Evolutionary conservation across 2,329 filamentous ascomycete genomes (phyloP).

Genomic region (Madurella fahalii): DNA sequence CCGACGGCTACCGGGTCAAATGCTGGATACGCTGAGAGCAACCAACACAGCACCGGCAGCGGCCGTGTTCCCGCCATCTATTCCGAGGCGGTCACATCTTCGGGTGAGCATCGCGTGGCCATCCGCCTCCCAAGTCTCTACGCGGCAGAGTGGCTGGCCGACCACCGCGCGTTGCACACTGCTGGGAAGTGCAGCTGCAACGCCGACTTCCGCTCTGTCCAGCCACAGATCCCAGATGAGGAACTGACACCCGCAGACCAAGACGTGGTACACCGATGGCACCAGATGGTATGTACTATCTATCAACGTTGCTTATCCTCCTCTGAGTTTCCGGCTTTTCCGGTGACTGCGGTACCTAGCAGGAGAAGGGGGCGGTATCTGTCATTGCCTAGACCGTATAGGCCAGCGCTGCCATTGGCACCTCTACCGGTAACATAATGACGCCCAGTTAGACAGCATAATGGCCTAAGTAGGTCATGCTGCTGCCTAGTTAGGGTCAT

Average conservation of each 20-base stretch:
- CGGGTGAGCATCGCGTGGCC: conserved; percentile 21
- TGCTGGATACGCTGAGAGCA: neutral
- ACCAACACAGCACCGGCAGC: neutral
- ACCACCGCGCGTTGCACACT: conserved; percentile 36
- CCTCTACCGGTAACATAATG: no score
- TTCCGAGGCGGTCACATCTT: conserved; percentile 8
- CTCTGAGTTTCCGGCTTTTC: no score
- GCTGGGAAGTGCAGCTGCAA: conserved; percentile 34
- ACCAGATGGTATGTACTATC: neutral
- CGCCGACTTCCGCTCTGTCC: conserved; percentile 32
- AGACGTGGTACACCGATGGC: conserved; percentile 4
- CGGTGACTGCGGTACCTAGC: no score
- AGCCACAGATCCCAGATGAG: conserved; percentile 16
- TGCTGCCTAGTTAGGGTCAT: no score
- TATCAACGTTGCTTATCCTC: no score
- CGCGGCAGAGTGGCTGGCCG: conserved; percentile 38
- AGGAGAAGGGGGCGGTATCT: no score
- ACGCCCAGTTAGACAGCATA: no score
- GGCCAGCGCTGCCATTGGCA: no score
- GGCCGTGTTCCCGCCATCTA: conserved; percentile 14
- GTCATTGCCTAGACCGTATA: no score
- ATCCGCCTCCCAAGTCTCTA: conserved; percentile 36
- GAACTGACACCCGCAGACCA: conserved; percentile 10
- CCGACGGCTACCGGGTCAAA: neutral
- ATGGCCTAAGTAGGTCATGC: no score